Base-by-base conservation (phyloP, 2,329 filamentous ascomycete species). In the Neoarthrinium moseri region DNA sequence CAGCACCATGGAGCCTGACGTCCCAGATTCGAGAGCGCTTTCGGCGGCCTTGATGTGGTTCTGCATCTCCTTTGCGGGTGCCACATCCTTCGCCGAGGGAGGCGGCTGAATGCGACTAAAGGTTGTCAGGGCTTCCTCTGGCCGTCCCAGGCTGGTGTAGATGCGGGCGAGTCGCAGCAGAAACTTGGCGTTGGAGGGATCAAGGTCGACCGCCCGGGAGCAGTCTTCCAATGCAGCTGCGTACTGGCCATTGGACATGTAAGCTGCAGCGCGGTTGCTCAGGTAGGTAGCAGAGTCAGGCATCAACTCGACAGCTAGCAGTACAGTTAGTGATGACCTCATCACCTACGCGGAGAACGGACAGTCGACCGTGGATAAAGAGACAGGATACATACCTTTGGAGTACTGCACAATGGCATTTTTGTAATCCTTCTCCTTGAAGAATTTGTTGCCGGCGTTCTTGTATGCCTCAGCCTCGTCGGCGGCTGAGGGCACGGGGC, bases 401-500 rank as follows among this genome's bases (percentile, higher is more conserved):
- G 88, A 89, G 68, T 97, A 99, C 68, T 96, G 90, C 56, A 88
- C 81, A 64, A 97, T 91, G 20, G 94, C 92, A 63, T 87, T 86
- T 50, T 77, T 72, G 67, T 92, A 99, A 61, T 96, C 89, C 64
- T 87, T 89, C 53, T 91, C 89, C 74, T 96, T 97, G 80, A 96
- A 99, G 63, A 89, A 92, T 62, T 94, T 94, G 73, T 99, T 99
- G 48, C 94, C 94, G 2, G 89, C 83, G 57, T 88, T 82, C 76
- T 99, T 99, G 80, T 86, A 96, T 11, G 83, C 78, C 71, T 99
- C 94, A 21, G 92, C 90, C 63, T 96, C 89, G 44, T 92, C 87
- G 33, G 71, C 67, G 20, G 74, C 66, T 27, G 70, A 75, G 35
- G 75, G 71, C 40, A 72, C 70, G 34, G 80, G 81, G 63, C 78